Evolutionary conservation across 2,329 filamentous ascomycete genomes (phyloP).

Genomic region (Parastagonospora avenae): DNA sequence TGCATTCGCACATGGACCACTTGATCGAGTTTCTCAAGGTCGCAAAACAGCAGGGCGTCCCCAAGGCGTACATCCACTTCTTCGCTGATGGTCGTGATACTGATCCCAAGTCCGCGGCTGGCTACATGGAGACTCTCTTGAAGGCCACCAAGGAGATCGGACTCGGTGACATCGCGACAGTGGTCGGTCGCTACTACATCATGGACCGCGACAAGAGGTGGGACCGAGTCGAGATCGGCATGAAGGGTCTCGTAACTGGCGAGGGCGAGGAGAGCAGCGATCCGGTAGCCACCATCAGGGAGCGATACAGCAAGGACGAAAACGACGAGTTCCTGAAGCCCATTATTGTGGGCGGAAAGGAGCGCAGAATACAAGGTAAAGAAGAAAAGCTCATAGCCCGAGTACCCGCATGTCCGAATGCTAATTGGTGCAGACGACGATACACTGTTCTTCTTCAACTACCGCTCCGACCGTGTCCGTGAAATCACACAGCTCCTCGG

Average conservation of each 20-base stretch:
- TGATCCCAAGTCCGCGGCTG: constrained; percentile 90
- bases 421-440: constrained; percentile 71
- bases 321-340: constrained; percentile 98
- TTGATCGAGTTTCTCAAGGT: constrained; percentile 85
- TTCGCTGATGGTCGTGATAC: constrained; percentile 98
- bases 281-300: constrained; percentile 83
- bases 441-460: constrained; percentile 99
- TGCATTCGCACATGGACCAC: constrained; percentile 95
- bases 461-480: constrained; percentile 95
- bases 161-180: constrained; percentile 83
- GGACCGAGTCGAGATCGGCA: constrained; percentile 88
- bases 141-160: constrained; percentile 83
- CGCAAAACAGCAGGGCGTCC: constrained; percentile 85
- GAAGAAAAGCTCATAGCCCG: constrained; percentile 1
- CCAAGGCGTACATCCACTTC: constrained; percentile 97
- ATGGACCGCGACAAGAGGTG: constrained; percentile 99
- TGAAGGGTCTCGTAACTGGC: constrained; percentile 84
- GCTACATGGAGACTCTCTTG: constrained; percentile 85
- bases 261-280: constrained; percentile 87
- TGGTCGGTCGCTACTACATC: constrained; percentile 95
- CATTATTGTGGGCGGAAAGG: constrained; percentile 89
- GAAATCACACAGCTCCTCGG: constrained; percentile 95
- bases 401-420: constrained; percentile 34
- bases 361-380: constrained; percentile 80
- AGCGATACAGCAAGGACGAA: constrained; percentile 84